Evolutionary conservation across 2,329 filamentous ascomycete species (phyloP).

Genomic region (Aureobasidium namibiae): DNA sequence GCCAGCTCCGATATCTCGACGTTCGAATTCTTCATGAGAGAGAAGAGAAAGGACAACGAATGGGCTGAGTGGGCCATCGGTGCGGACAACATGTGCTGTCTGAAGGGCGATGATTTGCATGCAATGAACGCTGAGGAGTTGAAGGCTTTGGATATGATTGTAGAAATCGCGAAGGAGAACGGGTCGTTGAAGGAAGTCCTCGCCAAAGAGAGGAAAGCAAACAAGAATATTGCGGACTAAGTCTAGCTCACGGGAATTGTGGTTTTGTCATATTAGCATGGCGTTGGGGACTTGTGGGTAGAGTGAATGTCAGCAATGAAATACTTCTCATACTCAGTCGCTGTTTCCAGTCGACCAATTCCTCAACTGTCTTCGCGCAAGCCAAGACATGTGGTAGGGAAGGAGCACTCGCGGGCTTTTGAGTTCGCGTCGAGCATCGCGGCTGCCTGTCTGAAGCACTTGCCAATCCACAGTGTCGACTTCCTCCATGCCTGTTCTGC

Average conservation of each 20-base stretch:
- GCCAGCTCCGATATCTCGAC: constrained; percentile 27
- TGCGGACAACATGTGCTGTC: constrained; percentile 28
- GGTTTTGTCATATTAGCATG: neutral
- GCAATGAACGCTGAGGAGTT: constrained; percentile 22
- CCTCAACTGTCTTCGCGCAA: neutral
- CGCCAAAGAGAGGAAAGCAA: neutral
- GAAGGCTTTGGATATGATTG: constrained; percentile 24
- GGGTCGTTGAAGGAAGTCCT: constrained; percentile 6
- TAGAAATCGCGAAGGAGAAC: constrained; percentile 18
- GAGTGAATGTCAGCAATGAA: neutral
- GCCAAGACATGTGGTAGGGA: neutral
- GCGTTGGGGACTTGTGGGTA: neutral
- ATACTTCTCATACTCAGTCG: neutral
- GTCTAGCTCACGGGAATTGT: neutral
- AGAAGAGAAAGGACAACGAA: constrained; percentile 18
- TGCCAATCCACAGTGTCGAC: neutral
- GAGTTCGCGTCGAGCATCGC: neutral
- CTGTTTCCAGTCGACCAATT: neutral
- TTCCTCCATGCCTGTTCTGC: neutral
- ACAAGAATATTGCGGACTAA: neutral
- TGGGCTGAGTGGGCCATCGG: constrained; percentile 27
- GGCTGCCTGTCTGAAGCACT: neutral
- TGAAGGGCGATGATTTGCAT: constrained; percentile 23
- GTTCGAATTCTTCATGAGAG: constrained; percentile 28
- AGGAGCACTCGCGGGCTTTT: neutral